Base-by-base conservation (phyloP, 371 early-diverging fungal genomes). In the Saksenaea oblongispora region DNA sequence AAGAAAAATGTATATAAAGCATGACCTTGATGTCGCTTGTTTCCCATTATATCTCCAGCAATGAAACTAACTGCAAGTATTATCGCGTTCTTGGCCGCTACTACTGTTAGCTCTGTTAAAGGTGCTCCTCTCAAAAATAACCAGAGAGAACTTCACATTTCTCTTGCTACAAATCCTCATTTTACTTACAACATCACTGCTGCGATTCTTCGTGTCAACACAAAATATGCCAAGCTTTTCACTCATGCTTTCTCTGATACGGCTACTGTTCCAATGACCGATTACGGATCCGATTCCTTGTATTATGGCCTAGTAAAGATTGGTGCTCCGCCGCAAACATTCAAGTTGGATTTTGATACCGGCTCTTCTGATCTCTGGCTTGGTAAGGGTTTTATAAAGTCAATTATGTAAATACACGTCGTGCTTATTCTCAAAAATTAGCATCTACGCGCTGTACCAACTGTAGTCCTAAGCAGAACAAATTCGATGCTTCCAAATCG, bases 291-390 rank as follows among this genome's bases (percentile, higher is more conserved):
- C 15, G 74, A 73, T 63, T 36, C 61, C 18, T 64, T 84, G 68
- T 88, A 88, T 73, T 86, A 84, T 54, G 89, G 87, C 53, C 65
- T 53, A 9, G 70, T 88, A 39, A 35, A 69, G 7, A 64, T 91
- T 14, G 92, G 92, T 13, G 87, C 90, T n/a, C 91, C 92, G 11
- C 72, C 81, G 1, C 85, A 90, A 64, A 64, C 34, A 15, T 74
- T 91, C 71, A 77, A 82, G 62, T 79, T 92, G 13, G 75, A 89
- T 35, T 87, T 92, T 61, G 92, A 91, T 65, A 91, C 91, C 7
- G 90, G 91, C 0, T 91, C 91, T 3, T 75, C 85, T 51, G 82
- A 89, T 56, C 67, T 89, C 56, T 90, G 91, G 91, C 61, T 88
- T 59, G 67, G 71, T 64, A 71, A 67, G 54, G 37, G 14, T 11